Percentiles rank a stretch among this genome's conserved stretches.
Conservation (phyloP, 306 rosid species). For the Castanopsis chinensis region DNA sequence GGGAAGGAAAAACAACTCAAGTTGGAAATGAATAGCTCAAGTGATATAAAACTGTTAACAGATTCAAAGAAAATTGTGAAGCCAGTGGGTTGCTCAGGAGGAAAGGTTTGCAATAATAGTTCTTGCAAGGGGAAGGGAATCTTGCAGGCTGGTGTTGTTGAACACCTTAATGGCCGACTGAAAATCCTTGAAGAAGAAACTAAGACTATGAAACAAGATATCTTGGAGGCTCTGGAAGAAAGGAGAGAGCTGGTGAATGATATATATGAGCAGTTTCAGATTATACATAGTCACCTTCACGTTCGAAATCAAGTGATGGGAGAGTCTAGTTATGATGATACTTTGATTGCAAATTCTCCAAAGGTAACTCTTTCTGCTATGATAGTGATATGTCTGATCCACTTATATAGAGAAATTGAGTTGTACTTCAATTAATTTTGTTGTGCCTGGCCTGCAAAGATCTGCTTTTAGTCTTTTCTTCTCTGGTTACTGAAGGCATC, state of each 20-base stretch:
- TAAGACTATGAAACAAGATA: slow-evolving; percentile 31
- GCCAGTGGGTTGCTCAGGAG: slow-evolving; percentile 1
- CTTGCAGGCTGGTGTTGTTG: slow-evolving; percentile 20
- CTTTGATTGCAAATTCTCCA: neutral
- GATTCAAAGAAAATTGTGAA: neutral
- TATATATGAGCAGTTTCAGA: slow-evolving; percentile 33
- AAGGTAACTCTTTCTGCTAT: neutral
- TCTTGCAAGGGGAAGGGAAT: slow-evolving; percentile 18
- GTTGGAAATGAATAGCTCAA: neutral
- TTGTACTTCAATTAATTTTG: too few relatives aligned
- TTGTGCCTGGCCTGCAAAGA: too few relatives aligned
- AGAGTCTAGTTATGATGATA: neutral
- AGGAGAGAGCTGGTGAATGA: slow-evolving; percentile 33
- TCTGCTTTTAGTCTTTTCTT: too few relatives aligned
- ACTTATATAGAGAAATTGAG: too few relatives aligned
- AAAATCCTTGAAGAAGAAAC: slow-evolving; percentile 51
- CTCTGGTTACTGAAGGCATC: too few relatives aligned
- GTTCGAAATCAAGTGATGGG: slow-evolving; percentile 3
- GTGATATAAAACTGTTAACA: neutral
- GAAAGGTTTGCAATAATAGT: neutral
- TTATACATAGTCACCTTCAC: slow-evolving; percentile 11
- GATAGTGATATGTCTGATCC: too few relatives aligned
- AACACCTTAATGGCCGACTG: slow-evolving; percentile 32
- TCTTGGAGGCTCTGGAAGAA: slow-evolving; percentile 30
- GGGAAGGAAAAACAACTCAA: neutral